Evolutionary conservation across 2,329 filamentous ascomycete genomes (phyloP).

Genomic region (Fusarium humuli): DNA sequence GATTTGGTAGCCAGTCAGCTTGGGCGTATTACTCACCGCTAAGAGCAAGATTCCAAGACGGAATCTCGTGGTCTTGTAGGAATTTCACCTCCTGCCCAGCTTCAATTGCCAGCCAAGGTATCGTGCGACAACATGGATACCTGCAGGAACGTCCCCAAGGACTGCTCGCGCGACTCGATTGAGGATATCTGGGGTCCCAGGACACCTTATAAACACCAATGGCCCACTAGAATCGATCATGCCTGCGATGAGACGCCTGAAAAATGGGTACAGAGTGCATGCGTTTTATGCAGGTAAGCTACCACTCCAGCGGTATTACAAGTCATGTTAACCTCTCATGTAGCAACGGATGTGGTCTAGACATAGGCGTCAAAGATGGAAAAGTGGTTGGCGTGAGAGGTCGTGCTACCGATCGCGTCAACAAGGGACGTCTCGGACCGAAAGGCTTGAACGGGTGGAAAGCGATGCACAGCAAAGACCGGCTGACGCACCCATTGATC

Average conservation of each 20-base stretch:
- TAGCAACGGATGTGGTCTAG: neutral
- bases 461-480: neutral
- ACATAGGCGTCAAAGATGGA: neutral
- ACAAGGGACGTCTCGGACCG: neutral
- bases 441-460: neutral
- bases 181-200: constrained; percentile 1
- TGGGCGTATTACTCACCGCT: neutral
- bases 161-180: neutral
- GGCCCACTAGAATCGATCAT: constrained; percentile 5
- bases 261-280: constrained; percentile 2
- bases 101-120: neutral
- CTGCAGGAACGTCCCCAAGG: neutral
- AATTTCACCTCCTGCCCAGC: neutral
- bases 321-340: no score
- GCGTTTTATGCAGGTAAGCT: neutral
- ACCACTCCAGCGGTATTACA: no score
- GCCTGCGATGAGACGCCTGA: neutral
- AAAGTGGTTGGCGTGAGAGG: neutral
- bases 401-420: neutral
- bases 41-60: rapidly evolving
- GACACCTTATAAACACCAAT: neutral
- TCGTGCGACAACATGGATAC: neutral
- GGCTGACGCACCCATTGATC: neutral
- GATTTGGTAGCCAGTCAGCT: neutral
- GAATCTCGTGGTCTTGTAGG: neutral